Base-by-base conservation (phyloP, 805 yeast species). In the Metschnikowia hibisci region DNA sequence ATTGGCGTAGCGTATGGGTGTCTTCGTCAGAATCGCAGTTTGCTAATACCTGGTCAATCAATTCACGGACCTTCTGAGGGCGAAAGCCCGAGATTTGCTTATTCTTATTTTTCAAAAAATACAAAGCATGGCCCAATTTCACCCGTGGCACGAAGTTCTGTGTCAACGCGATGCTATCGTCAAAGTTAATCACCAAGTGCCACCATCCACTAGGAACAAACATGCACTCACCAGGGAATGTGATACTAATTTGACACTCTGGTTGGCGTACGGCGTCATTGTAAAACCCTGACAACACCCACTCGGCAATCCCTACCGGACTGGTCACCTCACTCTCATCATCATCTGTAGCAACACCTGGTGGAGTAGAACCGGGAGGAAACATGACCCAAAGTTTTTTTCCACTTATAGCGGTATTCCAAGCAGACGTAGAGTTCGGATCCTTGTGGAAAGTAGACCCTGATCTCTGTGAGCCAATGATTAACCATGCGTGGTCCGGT, bases 171-270 rank as follows among this genome's bases (percentile, higher is more conserved):
- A 89, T 81, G n/a, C 81, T 71, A 57, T 84, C 88, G 45, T 82
- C 85, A 10, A 89, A 56, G 54, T 89, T 89, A n/a, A 89, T 86
- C 25, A 90, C 97, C 36, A 81, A 70, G 68, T 89, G 97, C 97
- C 97, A 89, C 97, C 97, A 89, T 0, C 95, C 95, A n/a, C 89
- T 75, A 3, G 97, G 97, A 6, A 89, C 97, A 59, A 84, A 80
- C 73, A 88, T 77, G 47, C 88, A 83, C 58, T 90, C 95, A 5
- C 90, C 91, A 0, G 88, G 84, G 50, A 78, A 80, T 0, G 95
- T 84, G 11, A 89, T 69, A 0, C 87, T 93, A 15, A 89, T 78
- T 15, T 71, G 57, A 16, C 74, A 71, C 43, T 75, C 73, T 12
- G 78, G 76, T 34, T 83, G 57, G 46, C 72, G 75, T 14, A 78